Percentiles rank a stretch among this genome's conserved stretches.
Evolutionary conservation across 164 flowering plant genomes (phyloP).

Genomic region (Vitis riparia): DNA sequence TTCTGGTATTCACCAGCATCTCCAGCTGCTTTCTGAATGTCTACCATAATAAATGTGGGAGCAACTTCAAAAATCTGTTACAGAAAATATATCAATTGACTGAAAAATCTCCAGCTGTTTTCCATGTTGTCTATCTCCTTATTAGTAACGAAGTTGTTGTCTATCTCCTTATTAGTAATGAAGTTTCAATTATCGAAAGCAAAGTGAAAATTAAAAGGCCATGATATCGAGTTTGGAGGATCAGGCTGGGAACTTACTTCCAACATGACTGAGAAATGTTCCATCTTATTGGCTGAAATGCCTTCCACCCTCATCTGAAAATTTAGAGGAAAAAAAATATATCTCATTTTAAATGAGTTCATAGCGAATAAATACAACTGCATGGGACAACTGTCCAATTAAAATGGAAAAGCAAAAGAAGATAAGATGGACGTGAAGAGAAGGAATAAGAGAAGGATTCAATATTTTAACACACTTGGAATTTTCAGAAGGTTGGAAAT

Average conservation of each 20-base stretch:
- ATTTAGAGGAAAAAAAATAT: slow-evolving; percentile 1
- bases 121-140: too few relatives aligned
- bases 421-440: background rate
- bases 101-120: too few relatives aligned
- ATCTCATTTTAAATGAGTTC: background rate
- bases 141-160: too few relatives aligned
- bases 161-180: too few relatives aligned
- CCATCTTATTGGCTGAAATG: slow-evolving; percentile 63
- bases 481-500: background rate
- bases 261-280: slow-evolving; percentile 73
- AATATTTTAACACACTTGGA: background rate
- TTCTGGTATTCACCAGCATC: slow-evolving; percentile 75
- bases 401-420: background rate
- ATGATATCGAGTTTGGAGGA: background rate
- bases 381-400: background rate
- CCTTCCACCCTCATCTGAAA: slow-evolving; percentile 98
- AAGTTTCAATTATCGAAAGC: too few relatives aligned
- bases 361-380: background rate
- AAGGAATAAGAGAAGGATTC: background rate
- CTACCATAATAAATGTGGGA: slow-evolving; percentile 87
- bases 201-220: too few relatives aligned
- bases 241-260: slow-evolving; percentile 49
- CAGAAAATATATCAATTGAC: background rate
- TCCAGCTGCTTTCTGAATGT: slow-evolving; percentile 82
- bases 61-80: slow-evolving; percentile 84